A percentile compares a stretch with the other conserved stretches of the same genome.
These are phyloP conservation scores for Tricholoma furcatifolium DNA, from an alignment of 768 basidiomycete species.

Conservation along the genomic window DNA sequence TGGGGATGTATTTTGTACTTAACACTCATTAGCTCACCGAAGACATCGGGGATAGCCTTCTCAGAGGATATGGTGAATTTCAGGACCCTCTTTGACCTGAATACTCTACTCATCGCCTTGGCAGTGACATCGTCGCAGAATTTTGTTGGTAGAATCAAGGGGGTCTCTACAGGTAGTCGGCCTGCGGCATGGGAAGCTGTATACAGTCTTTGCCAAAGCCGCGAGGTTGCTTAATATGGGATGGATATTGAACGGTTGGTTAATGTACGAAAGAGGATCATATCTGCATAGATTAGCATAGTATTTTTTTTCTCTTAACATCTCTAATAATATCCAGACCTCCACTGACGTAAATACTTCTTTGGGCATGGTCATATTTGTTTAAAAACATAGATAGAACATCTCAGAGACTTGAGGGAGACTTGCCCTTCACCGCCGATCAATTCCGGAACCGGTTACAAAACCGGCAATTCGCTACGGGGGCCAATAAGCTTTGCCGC, in stretches of 20 bases:
- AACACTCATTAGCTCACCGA: conserved; percentile 18
- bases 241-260: no score
- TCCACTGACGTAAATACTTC: no score
- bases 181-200: conserved; percentile 48
- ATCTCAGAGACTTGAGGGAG: no score
- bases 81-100: neutral
- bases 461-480: conserved; percentile 11
- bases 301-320: no score
- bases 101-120: conserved; percentile 6
- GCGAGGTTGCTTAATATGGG: neutral
- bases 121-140: conserved; percentile 50
- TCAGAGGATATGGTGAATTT: conserved; percentile 48
- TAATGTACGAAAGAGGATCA: no score
- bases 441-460: conserved; percentile 5
- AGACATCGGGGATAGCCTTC: conserved; percentile 34
- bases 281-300: no score
- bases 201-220: conserved; percentile 49
- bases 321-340: no score
- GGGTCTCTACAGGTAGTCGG: conserved; percentile 28
- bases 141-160: conserved; percentile 48
- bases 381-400: no score
- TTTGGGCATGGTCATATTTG: no score
- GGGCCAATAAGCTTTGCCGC: conserved; percentile 5
- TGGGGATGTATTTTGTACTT: neutral
- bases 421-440: neutral